Evolutionary conservation across 1,284 basidiomycete genomes (phyloP), one percentile per base, ranked within the genome.

Genomic region (Heterobasidion occidentale): DNA sequence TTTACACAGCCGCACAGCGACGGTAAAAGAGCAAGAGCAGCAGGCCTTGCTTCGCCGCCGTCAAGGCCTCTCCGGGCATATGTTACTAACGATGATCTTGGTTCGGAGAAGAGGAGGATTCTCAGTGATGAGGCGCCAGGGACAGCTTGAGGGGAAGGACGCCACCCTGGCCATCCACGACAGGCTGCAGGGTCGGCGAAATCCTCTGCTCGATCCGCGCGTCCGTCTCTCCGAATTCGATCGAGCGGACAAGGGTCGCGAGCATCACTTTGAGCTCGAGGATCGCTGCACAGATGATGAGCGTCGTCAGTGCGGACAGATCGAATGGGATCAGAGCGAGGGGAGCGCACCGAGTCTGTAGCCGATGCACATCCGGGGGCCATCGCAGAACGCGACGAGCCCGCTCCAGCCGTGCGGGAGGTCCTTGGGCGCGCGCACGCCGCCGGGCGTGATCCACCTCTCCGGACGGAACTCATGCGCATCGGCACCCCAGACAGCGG

Each of bases 401-500:
- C 58, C 51, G 46, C 54, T 48, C 58, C 61, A 61, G 12, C 61
- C 61, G 9, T 60, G 57, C 9, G 50, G 56, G 9, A 57, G 55
- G 19, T 54, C 12, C 14, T 54, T 38, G 3, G 20, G 20, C 11
- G 52, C 36, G 1, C 56, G 58, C 3, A 57, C 46, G 9, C 53
- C 50, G n/a, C 52, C 52, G 17, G 42, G 42, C 9, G 36, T 53
- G 5, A 61, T 42, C 61, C 61, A 63, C 5, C 61, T 58, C 53
- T 63, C 61, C 1, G 61, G 61, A 9, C 63, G 55, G 63, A 69
- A 72, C 3, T 52, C 56, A 15, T 65, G 61, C 1, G 62, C 62
- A 55, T 71, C 69, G 14, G 36, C 9, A 7, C 61, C 62, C 70
- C 70, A 71, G 2, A 68, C 63, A 5, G 60, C 58, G 42, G 60